phyloP scores from a whole-genome alignment of 345 rosid genomes.

The Pugionium cornutum region DNA sequence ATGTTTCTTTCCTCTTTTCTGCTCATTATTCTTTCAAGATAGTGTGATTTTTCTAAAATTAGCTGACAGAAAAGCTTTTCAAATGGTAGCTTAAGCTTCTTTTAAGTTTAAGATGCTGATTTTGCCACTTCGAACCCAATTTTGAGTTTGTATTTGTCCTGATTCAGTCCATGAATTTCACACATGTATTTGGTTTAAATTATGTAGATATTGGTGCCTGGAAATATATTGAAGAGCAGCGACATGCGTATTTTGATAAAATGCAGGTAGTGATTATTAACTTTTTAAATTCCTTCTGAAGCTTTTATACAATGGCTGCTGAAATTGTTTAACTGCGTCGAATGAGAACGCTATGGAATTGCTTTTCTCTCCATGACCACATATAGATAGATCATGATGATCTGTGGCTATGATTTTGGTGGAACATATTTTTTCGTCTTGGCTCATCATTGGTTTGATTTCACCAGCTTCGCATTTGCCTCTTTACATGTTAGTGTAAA shows the following conservation, averaged over 20 bases:
- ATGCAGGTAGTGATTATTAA: constrained; percentile 64
- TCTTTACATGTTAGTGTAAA: constrained; percentile 2
- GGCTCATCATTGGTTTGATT: constrained; percentile 1
- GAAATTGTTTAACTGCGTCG: background rate
- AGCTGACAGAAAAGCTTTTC: background rate
- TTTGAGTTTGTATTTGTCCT: constrained; percentile 13
- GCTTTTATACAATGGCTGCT: background rate
- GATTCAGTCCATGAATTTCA: background rate
- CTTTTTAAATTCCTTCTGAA: constrained; percentile 10
- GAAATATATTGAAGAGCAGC: constrained; percentile 73
- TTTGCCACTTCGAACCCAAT: background rate
- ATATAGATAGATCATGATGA: background rate
- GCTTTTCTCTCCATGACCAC: constrained; percentile 2
- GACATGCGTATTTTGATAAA: constrained; percentile 90
- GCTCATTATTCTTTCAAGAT: background rate
- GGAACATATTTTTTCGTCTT: constrained; percentile 2
- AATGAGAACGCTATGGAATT: background rate
- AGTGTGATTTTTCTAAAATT: constrained; percentile 5
- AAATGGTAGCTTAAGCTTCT: background rate
- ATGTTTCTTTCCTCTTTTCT: constrained; percentile 1
- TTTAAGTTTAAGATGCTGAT: constrained; percentile 8
- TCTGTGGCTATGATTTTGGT: constrained; percentile 4
- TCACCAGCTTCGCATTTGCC: background rate
- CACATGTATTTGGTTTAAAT: constrained; percentile 10
- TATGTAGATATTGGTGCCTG: constrained; percentile 86